Evolutionary conservation across 78 protist genomes (phyloP).

Genomic region (Creolimax fragrantissima): DNA sequence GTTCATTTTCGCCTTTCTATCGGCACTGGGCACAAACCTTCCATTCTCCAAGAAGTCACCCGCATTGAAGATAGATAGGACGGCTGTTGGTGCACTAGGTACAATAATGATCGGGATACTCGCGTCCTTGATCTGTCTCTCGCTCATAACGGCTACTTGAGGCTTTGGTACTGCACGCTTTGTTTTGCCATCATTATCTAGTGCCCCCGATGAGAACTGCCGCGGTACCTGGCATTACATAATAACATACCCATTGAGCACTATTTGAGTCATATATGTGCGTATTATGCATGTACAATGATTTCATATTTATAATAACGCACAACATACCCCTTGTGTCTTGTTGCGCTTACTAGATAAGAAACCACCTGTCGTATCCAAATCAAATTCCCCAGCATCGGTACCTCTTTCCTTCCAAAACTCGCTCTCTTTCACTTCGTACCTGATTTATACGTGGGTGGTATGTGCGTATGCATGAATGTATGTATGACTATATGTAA

Average conservation of each 20-base stretch:
- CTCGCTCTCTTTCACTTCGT: neutral
- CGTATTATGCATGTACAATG: too few relatives aligned
- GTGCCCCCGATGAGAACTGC: neutral
- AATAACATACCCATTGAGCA: too few relatives aligned
- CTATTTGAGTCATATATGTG: too few relatives aligned
- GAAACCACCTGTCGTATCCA: neutral
- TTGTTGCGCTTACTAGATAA: neutral
- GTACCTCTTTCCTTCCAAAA: neutral
- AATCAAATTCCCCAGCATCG: neutral
- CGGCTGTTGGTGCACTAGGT: neutral
- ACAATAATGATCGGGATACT: neutral
- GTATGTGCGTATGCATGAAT: too few relatives aligned
- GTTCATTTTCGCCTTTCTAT: neutral
- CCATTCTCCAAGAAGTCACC: neutral
- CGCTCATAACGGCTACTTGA: neutral
- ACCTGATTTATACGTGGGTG: too few relatives aligned
- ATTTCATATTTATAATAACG: too few relatives aligned
- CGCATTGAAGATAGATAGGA: neutral
- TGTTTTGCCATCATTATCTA: neutral
- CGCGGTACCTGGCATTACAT: too few relatives aligned
- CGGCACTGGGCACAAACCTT: neutral
- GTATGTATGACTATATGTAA: too few relatives aligned
- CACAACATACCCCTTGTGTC: too few relatives aligned
- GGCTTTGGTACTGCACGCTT: neutral
- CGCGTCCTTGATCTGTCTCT: neutral